These are phyloP conservation scores for Saccharomycopsis hybrid DNA, from an alignment of 1,139 yeast genomes.

Conservation along the genomic window DNA sequence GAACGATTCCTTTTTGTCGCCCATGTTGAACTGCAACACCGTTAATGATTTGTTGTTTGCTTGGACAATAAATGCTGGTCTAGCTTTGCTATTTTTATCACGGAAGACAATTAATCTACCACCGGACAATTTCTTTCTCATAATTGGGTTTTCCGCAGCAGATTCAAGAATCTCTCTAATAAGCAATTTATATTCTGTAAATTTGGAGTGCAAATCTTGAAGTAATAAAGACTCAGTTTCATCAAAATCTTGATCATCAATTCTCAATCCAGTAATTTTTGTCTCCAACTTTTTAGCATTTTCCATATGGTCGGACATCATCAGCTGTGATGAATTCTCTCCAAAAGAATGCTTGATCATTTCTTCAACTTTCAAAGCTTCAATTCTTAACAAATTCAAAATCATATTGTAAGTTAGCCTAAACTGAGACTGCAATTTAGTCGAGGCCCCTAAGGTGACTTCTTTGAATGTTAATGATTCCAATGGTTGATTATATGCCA, in stretches of 20 bases:
- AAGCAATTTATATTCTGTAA: constrained; percentile 39
- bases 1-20: constrained; percentile 32
- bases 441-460: constrained; percentile 80
- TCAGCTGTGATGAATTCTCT: constrained; percentile 80
- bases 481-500: constrained; percentile 74
- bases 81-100: constrained; percentile 37
- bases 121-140: constrained; percentile 40
- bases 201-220: constrained; percentile 37
- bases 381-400: constrained; percentile 81
- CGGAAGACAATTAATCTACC: constrained; percentile 63
- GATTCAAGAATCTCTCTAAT: constrained; percentile 44
- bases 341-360: constrained; percentile 95
- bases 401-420: constrained; percentile 95
- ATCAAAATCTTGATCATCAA: constrained; percentile 35
- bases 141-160: constrained; percentile 39
- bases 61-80: constrained; percentile 51
- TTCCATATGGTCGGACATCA: constrained; percentile 80
- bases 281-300: constrained; percentile 49
- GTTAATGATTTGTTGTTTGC: constrained; percentile 30
- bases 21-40: constrained; percentile 42
- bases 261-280: constrained; percentile 37
- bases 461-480: constrained; percentile 58
- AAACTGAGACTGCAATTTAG: constrained; percentile 85
- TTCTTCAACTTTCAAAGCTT: constrained; percentile 91
- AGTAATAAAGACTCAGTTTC: constrained; percentile 22